Base-by-base conservation (phyloP, 768 basidiomycete genomes). In the Xerocomus spinulosus region DNA sequence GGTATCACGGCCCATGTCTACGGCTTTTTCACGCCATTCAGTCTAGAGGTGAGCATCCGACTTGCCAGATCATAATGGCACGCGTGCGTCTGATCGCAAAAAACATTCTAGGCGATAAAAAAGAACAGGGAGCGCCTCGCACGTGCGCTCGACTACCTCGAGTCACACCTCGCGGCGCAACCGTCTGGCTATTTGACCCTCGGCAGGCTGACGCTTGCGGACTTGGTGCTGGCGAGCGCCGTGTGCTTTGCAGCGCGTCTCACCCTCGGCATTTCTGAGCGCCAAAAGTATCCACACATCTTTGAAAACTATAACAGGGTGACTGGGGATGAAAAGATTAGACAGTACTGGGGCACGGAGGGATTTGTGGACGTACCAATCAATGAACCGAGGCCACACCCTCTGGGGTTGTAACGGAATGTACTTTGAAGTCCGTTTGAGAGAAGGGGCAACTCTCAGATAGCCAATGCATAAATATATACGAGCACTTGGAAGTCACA, bases 261-360 rank as follows among this genome's bases (percentile, higher is more conserved):
- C 5, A 28, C 52, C 1, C 47, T 57, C 2, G 56, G 54, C 5
- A 37, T 41, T 0, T 44, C 37, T 1, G 53, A 57, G 12, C 49
- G 61, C n/a, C 47, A 48, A 2, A 25, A 49, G 34, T 62, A 52
- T 24, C 48, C 51, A 0, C 7, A 14, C 15, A 9, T 49, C 0
- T 58, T 51, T 30, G 39, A 47, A 9, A 50, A 58, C 18, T 56
- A 36, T 21, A 35, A 25, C 12, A 60, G 36, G 17, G 61, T 60
- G 50, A 46, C 58, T 0, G 42, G 4, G 7, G 46, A 60, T 12
- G 51, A 46, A 18, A 43, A 12, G 49, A 13, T 57, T 4, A 50
- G 52, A 8, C 25, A 47, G 9, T 39, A 42, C 6, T 53, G 49
- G 50, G 40, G 46, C 8, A 56, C 43, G 13, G 25, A 38, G 12